Conservation (phyloP, 2,329 filamentous ascomycete genomes). For the Ceratocystis alfenasii region DNA sequence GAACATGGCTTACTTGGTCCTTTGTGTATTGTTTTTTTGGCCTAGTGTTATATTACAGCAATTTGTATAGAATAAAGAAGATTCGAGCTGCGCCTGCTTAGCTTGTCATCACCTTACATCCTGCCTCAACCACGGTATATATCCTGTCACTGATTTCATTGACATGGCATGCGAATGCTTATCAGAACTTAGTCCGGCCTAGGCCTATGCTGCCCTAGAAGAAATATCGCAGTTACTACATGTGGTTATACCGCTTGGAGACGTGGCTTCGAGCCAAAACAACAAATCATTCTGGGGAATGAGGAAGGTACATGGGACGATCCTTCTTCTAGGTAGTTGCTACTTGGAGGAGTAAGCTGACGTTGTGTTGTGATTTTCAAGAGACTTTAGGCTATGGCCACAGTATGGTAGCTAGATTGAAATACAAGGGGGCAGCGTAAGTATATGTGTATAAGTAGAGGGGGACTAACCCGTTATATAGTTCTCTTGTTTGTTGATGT, state of each 20-base stretch:
- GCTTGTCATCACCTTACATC: neutral
- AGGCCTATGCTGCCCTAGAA: neutral
- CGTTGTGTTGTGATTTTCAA: too few relatives aligned
- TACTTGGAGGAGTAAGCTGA: too few relatives aligned
- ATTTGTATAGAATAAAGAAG: neutral
- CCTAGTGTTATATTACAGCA: conserved; percentile 1
- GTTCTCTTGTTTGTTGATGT: too few relatives aligned
- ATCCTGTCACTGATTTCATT: neutral
- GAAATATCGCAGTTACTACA: neutral
- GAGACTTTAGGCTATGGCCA: neutral
- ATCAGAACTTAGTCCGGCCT: neutral
- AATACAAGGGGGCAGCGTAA: too few relatives aligned
- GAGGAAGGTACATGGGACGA: neutral
- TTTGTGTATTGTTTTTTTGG: neutral
- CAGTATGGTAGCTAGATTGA: neutral
- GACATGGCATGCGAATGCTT: neutral
- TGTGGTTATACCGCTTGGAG: neutral
- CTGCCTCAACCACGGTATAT: neutral
- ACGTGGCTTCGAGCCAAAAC: neutral
- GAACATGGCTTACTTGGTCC: neutral
- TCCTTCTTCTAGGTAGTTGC: neutral
- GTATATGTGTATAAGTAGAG: too few relatives aligned
- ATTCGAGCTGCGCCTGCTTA: neutral
- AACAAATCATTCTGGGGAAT: neutral
- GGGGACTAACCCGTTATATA: too few relatives aligned